Percentiles rank a stretch among this genome's conserved stretches.
Conservation (phyloP, 495 filamentous ascomycete species). For the Aspergillus sclerotioniger region DNA sequence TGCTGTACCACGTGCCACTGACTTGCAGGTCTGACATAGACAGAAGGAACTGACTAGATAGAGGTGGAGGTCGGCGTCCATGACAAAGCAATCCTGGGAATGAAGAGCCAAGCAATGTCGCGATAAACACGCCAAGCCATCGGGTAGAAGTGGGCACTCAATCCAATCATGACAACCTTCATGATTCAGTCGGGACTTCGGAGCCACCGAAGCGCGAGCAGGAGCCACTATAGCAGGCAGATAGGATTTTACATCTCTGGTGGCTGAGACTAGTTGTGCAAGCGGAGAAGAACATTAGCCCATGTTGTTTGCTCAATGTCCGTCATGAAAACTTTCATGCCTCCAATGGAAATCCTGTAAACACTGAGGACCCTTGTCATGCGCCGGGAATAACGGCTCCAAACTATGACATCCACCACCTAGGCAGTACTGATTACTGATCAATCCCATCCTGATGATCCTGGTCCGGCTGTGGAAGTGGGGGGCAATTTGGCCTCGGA, state of each 20-base stretch:
- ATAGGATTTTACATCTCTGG: neutral
- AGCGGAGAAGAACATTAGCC: too few species aligned
- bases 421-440: too few species aligned
- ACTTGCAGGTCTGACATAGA: neutral
- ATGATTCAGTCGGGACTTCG: neutral
- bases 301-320: too few species aligned
- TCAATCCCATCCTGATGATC: too few species aligned
- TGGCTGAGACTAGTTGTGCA: neutral
- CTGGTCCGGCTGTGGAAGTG: too few species aligned
- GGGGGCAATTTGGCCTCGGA: too few species aligned
- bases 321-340: too few species aligned
- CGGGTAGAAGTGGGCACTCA: neutral
- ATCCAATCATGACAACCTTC: neutral
- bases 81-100: neutral
- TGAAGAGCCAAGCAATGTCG: neutral
- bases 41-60: too few species aligned
- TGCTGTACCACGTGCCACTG: neutral
- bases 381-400: too few species aligned
- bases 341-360: too few species aligned
- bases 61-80: neutral
- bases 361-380: too few species aligned
- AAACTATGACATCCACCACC: too few species aligned
- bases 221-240: neutral
- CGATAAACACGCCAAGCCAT: neutral
- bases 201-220: neutral